Evolutionary conservation across 129 eudicot genomes (phyloP), one percentile per base, ranked within the genome.

Genomic region (Lonicera japonica): DNA sequence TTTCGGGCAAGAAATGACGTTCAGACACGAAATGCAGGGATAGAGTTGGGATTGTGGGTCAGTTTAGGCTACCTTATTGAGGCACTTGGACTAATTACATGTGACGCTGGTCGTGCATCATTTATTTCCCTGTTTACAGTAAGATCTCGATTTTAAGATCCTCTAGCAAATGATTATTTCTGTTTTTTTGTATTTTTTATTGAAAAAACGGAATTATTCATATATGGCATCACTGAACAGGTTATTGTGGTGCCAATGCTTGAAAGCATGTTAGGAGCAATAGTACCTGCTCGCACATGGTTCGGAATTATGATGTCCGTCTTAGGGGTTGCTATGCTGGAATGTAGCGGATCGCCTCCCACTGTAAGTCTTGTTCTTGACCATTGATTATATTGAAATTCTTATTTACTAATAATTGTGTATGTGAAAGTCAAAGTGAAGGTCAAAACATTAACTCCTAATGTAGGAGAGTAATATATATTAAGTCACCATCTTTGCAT

Each of bases 291-390:
- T 23, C 43, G 70, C 3, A 75, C 72, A 36, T 75, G 80, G 80
- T 75, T 75, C 21, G 76, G 80, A 57, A 52, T 69, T 8, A 25
- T 75, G 39, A 70, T 75, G 64, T 75, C 76, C 5, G 63, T 70
- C 21, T 1, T 70, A 10, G 76, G 80, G 17, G 60, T 70, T 50
- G 65, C 63, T n/a, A 75, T 75, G 80, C 62, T 75, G 14, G 80
- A 75, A 64, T 69, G 71, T 51, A 70, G 72, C 39, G 76, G 80
- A 53, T 69, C 80, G 13, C 75, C 80, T 22, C 76, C 80, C n/a
- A 63, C 60, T 58, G 80, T 75, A 52, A 69, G 65, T 14, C 36
- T 29, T 29, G 36, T 29, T 29, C 36, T 29, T 29, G 4, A 29
- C 50, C 16, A 10, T 43, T 43, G 16, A 43, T 10, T 43, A 14